phyloP scores from a whole-genome alignment of 495 filamentous ascomycete genomes.

The Lichenothelia convexa region DNA sequence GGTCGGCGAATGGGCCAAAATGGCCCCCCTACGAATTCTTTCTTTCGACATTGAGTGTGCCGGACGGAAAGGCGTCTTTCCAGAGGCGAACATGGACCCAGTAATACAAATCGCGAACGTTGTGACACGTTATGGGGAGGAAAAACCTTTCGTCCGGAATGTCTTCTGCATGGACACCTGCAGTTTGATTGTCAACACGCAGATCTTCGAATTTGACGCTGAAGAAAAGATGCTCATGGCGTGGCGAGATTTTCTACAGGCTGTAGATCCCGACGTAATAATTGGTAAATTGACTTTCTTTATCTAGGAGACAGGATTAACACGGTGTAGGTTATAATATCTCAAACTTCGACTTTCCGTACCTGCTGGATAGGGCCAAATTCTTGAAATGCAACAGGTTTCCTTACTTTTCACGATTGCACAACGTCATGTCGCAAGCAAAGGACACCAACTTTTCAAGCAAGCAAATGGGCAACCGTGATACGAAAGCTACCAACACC shows the following conservation, averaged over 20 bases:
- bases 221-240: conserved; percentile 74
- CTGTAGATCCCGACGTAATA: conserved; percentile 92
- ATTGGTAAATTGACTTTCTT: too few species aligned
- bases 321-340: too few species aligned
- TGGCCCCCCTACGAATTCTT: conserved; percentile 82
- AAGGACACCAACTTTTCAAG: conserved; percentile 78
- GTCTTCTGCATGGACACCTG: conserved; percentile 88
- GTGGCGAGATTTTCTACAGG: conserved; percentile 78
- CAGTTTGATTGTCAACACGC: conserved; percentile 83
- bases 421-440: conserved; percentile 39
- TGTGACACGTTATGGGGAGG: conserved; percentile 89
- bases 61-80: conserved; percentile 92
- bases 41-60: conserved; percentile 99
- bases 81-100: conserved; percentile 73
- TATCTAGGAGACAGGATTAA: too few species aligned
- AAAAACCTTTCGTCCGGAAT: conserved; percentile 88
- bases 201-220: conserved; percentile 62
- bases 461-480: conserved; percentile 97
- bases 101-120: conserved; percentile 98
- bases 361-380: conserved; percentile 76
- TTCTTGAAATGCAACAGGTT: conserved; percentile 61
- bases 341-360: conserved; percentile 96
- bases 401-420: conserved; percentile 68
- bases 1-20: conserved; percentile 95
- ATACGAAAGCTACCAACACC: conserved; percentile 84